Evolutionary conservation across 2,329 filamentous ascomycete species (phyloP), one percentile per base, ranked within the genome.

Genomic region (Aspergillus sp.): DNA sequence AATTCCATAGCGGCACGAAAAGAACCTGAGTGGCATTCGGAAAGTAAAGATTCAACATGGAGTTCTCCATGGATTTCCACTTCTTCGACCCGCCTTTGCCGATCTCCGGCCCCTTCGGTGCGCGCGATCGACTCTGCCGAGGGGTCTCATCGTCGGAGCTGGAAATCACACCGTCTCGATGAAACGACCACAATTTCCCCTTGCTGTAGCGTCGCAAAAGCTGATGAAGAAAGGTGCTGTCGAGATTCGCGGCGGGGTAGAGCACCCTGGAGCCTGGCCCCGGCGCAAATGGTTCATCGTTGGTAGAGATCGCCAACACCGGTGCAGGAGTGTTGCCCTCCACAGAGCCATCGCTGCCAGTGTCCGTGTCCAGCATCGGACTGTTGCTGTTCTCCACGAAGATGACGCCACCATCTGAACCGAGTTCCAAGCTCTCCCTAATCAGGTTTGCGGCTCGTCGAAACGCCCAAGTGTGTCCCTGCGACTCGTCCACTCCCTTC

Each of bases 1-100:
- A 76, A 65, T 84, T 82, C 79, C 81, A 84, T 0, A 84, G 64
- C 0, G 82, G 82, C 5, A 83, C 70, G 59, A 84, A 84, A 3
- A 83, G 75, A 5, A 84, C 71, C 52, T 81, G 81, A 1, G 76
- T 72, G 1, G 80, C 79, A 21, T 73, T 74, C 0, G 81, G 81
- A 50, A 85, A 83, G 57, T 79, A 77, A 19, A 73, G 70, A 25
- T 77, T 76, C 8, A 82, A 68, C 48, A 77, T 65, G 5, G 69
- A 66, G 52, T 76, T 77, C 67, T 81, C 72, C 17, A 70, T 58
- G 51, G 72, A 69, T 64, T 72, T 68, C 66, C 73, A 69, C 50
- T 69, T 71, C 57, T 68, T 74, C 4, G 62, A 61, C 13, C 61
- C 50, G 5, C 64, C 54, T 19, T 68, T 71, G n/a, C 66, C 60